Conservation (phyloP, 805 yeast species). For the Zygosaccharomyces lentus region DNA sequence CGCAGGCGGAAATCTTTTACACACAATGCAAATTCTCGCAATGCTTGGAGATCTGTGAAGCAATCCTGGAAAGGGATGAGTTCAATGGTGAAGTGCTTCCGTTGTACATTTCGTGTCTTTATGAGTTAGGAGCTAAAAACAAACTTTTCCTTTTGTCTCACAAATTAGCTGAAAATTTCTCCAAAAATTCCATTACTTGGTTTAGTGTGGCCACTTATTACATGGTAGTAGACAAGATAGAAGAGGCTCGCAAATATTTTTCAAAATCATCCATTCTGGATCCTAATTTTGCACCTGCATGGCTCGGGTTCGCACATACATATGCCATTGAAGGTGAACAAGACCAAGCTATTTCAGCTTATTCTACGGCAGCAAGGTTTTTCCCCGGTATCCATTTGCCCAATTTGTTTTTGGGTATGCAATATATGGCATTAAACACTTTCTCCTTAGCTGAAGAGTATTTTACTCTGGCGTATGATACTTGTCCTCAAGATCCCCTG, state of each 20-base stretch:
- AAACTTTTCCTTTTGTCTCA: conserved; percentile 78
- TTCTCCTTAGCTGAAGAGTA: conserved; percentile 82
- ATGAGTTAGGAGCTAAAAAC: conserved; percentile 79
- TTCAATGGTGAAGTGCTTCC: conserved; percentile 71
- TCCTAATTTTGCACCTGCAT: conserved; percentile 89
- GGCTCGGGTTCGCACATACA: conserved; percentile 98
- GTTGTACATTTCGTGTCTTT: conserved; percentile 73
- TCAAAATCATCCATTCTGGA: conserved; percentile 83
- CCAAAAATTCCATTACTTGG: conserved; percentile 83
- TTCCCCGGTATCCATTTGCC: conserved; percentile 92
- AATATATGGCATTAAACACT: conserved; percentile 84
- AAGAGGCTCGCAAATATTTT: conserved; percentile 83
- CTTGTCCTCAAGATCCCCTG: conserved; percentile 83
- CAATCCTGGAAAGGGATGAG: conserved; percentile 50
- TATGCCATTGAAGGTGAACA: conserved; percentile 98
- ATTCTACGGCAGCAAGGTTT: conserved; percentile 88
- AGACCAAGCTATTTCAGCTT: conserved; percentile 96
- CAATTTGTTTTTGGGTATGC: conserved; percentile 89
- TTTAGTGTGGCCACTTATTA: conserved; percentile 89
- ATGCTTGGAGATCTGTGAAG: conserved; percentile 72
- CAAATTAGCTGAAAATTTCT: conserved; percentile 77
- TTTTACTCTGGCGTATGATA: conserved; percentile 63
- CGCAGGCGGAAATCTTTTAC: conserved; percentile 65
- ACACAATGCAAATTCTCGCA: conserved; percentile 74
- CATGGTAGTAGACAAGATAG: conserved; percentile 60